Evolutionary conservation across 805 yeast species (phyloP), one percentile per base, ranked within the genome.

Genomic region (Ogataea haglerorum): DNA sequence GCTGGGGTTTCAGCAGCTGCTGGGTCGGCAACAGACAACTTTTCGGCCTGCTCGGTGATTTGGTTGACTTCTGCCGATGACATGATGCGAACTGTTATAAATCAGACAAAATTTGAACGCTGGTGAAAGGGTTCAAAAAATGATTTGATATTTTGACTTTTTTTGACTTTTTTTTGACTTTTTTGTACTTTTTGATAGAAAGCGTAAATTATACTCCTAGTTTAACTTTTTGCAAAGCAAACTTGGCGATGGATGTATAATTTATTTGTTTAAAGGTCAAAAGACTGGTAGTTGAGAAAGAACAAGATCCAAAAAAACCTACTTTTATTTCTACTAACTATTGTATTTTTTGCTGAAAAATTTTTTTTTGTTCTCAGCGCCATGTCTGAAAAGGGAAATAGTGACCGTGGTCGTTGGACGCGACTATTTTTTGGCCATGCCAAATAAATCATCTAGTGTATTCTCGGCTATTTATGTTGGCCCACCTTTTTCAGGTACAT

Each of bases 41-140:
- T 62, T 47, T 58, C 65, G 43, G 63, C 48, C 32, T 60, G 61
- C 43, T 60, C 64, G 36, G 65, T 49, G 30, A 63, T 46, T 53
- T 61, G 61, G 48, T 62, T 57, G 38, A 59, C 51, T 42, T 62
- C 64, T 36, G 65, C 52, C 42, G 66, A 53, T 38, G 65, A 61
- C 65, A 61, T 63, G 36, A 34, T 31, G 32, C 30, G 29, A 29
- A 23, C 24, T 28, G 33, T 28, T 36, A 35, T 31, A 34, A 36
- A 36, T 33, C 36, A 32, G 36, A 37, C 40, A 34, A 33, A 34
- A 34, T 26, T 45, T 40, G 45, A 47, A 44, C 40, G 38, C 41
- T 19, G 40, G 37, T 23, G 30, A 23, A 31, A 27, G 38, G 43
- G 38, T 36, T 19, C 38, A 34, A 40, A 18, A 28, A 13, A 23